Conservation (phyloP, 1,284 basidiomycete species). For the Takashimella tepidaria region DNA sequence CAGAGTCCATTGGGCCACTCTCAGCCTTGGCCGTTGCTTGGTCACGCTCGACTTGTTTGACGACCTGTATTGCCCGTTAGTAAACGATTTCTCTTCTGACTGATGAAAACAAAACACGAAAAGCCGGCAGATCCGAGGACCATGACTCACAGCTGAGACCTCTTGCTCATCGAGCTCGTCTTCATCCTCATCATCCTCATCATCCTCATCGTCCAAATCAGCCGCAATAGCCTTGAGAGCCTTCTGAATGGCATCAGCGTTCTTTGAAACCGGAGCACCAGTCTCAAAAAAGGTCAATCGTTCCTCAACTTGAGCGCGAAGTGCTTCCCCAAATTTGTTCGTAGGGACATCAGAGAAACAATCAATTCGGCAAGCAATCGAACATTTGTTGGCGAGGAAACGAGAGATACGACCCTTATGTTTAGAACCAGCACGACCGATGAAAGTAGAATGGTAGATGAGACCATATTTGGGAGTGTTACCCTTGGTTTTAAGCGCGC, state of each 20-base stretch:
- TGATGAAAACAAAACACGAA: background rate
- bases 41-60: conserved; percentile 51
- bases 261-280: conserved; percentile 75
- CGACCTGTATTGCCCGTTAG: conserved; percentile 25
- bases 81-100: background rate
- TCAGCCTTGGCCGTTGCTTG: conserved; percentile 47
- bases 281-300: conserved; percentile 88
- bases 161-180: conserved; percentile 54
- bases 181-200: conserved; percentile 65
- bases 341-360: conserved; percentile 90
- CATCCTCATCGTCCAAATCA: conserved; percentile 62
- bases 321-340: conserved; percentile 89
- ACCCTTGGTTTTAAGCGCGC: conserved; percentile 96
- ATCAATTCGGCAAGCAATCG: conserved; percentile 95
- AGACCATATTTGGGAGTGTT: conserved; percentile 98
- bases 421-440: conserved; percentile 89
- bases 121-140: too few species aligned
- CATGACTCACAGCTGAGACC: conserved; percentile 31
- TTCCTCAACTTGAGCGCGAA: conserved; percentile 92
- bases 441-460: conserved; percentile 90
- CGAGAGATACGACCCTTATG: conserved; percentile 97
- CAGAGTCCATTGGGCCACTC: conserved; percentile 33
- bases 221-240: conserved; percentile 71
- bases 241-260: conserved; percentile 81
- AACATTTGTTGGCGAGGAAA: conserved; percentile 98